Percentiles rank a stretch among this genome's conserved stretches.
These are phyloP conservation scores for Suhomyces yuchorum DNA, from an alignment of 1,139 yeast species.

Conservation along the genomic window DNA sequence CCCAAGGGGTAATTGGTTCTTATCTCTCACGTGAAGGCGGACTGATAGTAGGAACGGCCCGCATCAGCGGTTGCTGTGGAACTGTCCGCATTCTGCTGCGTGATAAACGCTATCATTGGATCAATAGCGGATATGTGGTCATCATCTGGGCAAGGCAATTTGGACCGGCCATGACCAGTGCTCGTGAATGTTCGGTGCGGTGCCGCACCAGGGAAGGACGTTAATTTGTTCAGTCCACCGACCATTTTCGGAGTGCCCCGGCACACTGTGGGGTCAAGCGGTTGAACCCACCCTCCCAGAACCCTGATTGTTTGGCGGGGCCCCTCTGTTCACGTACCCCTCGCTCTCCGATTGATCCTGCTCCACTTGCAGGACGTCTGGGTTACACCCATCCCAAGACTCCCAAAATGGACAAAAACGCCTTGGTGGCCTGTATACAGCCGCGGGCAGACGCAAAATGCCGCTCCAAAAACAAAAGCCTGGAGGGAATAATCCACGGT, in stretches of 20 bases:
- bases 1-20: background rate
- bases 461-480: conserved; percentile 1
- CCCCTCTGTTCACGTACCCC: background rate
- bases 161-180: background rate
- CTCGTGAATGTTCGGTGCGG: background rate
- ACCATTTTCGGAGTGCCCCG: background rate
- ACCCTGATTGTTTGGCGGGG: background rate
- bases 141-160: background rate
- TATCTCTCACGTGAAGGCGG: background rate
- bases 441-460: background rate
- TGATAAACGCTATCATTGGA: background rate
- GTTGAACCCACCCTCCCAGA: background rate
- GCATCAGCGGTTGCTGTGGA: background rate
- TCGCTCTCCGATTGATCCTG: background rate
- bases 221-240: background rate
- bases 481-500: background rate
- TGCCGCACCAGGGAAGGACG: background rate
- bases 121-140: background rate
- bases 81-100: background rate
- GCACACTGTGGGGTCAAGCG: background rate
- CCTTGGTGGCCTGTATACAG: background rate
- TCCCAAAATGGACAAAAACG: conserved; percentile 1
- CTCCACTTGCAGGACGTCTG: background rate
- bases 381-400: too few relatives aligned
- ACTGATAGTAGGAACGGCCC: background rate